phyloP scores from a whole-genome alignment of 306 rosid genomes.

The Prunus mira region DNA sequence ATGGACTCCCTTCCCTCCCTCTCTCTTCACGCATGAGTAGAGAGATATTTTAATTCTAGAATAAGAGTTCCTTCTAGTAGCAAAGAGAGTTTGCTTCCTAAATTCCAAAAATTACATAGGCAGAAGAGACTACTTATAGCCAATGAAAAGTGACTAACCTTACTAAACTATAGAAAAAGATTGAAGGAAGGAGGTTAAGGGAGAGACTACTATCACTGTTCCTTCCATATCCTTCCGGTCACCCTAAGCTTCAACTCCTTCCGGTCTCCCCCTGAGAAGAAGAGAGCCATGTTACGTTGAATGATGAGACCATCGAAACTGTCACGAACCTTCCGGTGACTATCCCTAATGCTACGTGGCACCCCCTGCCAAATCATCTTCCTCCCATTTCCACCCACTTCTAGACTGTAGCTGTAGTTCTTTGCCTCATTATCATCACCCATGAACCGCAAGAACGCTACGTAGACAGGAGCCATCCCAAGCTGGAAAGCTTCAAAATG shows the following conservation, averaged over 20 bases:
- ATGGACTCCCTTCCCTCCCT: too few species aligned
- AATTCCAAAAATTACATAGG: conserved; percentile 45
- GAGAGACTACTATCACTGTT: conserved; percentile 40
- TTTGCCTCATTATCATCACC: conserved; percentile 87
- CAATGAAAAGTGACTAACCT: conserved; percentile 26
- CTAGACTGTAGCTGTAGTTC: conserved; percentile 85
- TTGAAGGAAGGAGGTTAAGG: conserved; percentile 19
- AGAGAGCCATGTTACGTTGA: conserved; percentile 89
- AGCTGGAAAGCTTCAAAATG: conserved; percentile 94
- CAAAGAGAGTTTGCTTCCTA: conserved; percentile 80
- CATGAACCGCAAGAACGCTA: conserved; percentile 89
- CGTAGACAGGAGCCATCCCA: conserved; percentile 85
- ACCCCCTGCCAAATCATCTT: conserved; percentile 93
- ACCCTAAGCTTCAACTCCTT: conserved; percentile 83
- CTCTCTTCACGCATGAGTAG: too few species aligned
- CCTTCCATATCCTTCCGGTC: conserved; percentile 95
- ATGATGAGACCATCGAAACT: conserved; percentile 88
- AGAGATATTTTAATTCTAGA: background rate
- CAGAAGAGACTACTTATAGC: conserved; percentile 27
- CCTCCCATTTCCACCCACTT: conserved; percentile 93
- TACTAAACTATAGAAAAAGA: conserved; percentile 21
- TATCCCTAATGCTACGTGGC: conserved; percentile 85
- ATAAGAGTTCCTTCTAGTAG: conserved; percentile 33
- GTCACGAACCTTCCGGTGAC: conserved; percentile 83
- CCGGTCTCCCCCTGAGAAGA: conserved; percentile 73